Conservation (phyloP, 116 monocot genomes). For the Cymodocea nodosa region DNA sequence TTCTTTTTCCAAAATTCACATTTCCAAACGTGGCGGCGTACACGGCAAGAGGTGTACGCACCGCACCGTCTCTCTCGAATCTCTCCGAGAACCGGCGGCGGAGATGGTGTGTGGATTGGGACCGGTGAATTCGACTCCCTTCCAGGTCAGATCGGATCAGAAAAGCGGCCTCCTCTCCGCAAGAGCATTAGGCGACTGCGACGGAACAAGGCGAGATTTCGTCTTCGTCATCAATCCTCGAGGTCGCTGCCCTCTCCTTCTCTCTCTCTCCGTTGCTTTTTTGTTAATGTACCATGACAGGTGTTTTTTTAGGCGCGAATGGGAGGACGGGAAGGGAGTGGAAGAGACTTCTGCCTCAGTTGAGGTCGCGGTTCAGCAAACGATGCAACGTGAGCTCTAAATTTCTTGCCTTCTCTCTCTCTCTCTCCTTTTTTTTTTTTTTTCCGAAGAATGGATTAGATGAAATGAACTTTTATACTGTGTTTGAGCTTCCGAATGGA, state of each 20-base stretch:
- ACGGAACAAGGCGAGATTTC: constrained; percentile 5
- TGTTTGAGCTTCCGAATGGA: constrained; percentile 4
- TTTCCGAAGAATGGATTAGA: not conserved
- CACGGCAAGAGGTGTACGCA: too few species aligned
- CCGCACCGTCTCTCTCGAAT: too few species aligned
- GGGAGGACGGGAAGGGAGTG: constrained; percentile 20
- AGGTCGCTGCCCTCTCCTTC: not conserved
- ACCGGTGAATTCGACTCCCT: too few species aligned
- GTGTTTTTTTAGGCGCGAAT: constrained; percentile 16
- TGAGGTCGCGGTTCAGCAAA: constrained; percentile 5
- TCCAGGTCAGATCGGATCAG: not conserved
- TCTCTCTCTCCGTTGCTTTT: not conserved
- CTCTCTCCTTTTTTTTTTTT: not conserved
- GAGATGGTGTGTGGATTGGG: too few species aligned
- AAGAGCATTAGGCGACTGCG: not conserved
- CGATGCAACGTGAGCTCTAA: constrained; percentile 11
- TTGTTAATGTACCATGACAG: not conserved
- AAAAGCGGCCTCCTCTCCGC: not conserved
- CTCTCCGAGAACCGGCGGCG: too few species aligned
- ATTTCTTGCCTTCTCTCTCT: not conserved
- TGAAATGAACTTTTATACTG: too few species aligned
- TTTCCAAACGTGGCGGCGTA: too few species aligned
- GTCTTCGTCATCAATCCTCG: constrained; percentile 23
- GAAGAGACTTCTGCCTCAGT: constrained; percentile 19
- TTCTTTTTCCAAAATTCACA: too few species aligned